Evolutionary conservation across 257 asterid species (phyloP).

Genomic region (Nicotiana otophora): DNA sequence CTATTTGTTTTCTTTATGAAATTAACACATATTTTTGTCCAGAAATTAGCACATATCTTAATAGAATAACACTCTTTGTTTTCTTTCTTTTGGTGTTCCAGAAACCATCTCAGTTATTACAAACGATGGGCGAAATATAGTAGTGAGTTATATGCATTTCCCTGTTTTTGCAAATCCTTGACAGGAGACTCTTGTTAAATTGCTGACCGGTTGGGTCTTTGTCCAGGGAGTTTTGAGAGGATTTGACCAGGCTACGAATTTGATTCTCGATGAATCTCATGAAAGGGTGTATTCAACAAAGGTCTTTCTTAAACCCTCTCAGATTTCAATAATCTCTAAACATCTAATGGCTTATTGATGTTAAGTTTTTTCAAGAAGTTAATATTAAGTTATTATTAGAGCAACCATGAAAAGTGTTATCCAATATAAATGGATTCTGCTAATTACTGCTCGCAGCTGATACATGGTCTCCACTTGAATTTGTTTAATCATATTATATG

Average conservation of each 20-base stretch:
- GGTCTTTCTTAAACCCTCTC: constrained; percentile 30
- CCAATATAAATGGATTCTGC: background rate
- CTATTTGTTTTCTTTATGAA: background rate
- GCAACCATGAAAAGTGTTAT: background rate
- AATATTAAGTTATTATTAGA: background rate
- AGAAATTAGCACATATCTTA: too few relatives aligned
- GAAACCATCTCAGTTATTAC: constrained; percentile 88
- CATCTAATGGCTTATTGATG: background rate
- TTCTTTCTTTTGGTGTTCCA: constrained; percentile 31
- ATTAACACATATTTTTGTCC: background rate
- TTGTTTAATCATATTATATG: background rate
- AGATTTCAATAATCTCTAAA: background rate
- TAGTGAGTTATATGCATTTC: constrained; percentile 42
- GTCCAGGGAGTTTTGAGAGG: constrained; percentile 88
- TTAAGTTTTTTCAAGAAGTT: too few relatives aligned
- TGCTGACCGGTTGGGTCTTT: constrained; percentile 6
- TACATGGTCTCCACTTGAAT: background rate
- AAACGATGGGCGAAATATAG: constrained; percentile 92
- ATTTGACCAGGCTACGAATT: constrained; percentile 94
- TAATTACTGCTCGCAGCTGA: background rate
- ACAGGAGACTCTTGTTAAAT: background rate
- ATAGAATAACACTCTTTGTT: background rate
- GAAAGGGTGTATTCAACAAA: constrained; percentile 98
- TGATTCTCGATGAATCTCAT: constrained; percentile 95
- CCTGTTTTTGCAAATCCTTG: background rate